phyloP scores from a whole-genome alignment of 139 green algal species.

The Ettlia oleoabundans region DNA sequence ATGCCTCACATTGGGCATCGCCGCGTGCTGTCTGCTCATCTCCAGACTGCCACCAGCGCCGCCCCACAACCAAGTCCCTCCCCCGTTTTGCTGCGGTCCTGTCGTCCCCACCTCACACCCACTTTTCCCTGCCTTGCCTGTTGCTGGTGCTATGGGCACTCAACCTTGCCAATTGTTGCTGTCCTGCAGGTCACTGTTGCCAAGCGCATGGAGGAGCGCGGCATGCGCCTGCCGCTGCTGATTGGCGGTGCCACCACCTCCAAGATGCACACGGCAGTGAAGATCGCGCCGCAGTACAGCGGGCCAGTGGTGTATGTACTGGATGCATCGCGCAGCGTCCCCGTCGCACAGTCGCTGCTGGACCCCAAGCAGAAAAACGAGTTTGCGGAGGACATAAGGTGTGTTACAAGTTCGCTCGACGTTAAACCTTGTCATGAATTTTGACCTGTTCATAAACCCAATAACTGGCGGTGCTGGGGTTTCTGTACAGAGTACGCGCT shows the following conservation, averaged over 20 bases:
- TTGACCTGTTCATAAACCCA: too few species aligned
- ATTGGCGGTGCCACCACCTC: conserved; percentile 97
- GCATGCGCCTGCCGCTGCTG: conserved; percentile 90
- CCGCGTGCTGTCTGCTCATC: too few species aligned
- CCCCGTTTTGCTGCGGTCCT: too few species aligned
- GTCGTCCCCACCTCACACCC: too few species aligned
- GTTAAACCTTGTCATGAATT: neutral
- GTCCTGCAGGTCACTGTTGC: conserved; percentile 76
- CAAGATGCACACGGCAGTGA: conserved; percentile 99
- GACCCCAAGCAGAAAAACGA: conserved; percentile 58
- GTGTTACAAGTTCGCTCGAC: neutral
- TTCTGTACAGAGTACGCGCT: too few species aligned
- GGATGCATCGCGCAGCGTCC: conserved; percentile 93
- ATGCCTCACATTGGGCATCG: too few species aligned
- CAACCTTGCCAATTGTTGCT: too few species aligned
- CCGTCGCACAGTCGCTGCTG: conserved; percentile 90
- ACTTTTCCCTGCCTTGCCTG: too few species aligned
- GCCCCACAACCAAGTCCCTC: too few species aligned
- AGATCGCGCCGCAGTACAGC: conserved; percentile 93
- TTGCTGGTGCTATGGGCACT: too few species aligned
- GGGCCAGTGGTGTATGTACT: conserved; percentile 93
- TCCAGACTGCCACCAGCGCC: too few species aligned
- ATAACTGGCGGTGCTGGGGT: too few species aligned
- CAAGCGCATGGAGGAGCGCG: conserved; percentile 93
- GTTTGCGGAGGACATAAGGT: conserved; percentile 74